These are phyloP conservation scores for Klebsormidium nitens DNA, from an alignment of 139 green algal species.

Conservation along the genomic window DNA sequence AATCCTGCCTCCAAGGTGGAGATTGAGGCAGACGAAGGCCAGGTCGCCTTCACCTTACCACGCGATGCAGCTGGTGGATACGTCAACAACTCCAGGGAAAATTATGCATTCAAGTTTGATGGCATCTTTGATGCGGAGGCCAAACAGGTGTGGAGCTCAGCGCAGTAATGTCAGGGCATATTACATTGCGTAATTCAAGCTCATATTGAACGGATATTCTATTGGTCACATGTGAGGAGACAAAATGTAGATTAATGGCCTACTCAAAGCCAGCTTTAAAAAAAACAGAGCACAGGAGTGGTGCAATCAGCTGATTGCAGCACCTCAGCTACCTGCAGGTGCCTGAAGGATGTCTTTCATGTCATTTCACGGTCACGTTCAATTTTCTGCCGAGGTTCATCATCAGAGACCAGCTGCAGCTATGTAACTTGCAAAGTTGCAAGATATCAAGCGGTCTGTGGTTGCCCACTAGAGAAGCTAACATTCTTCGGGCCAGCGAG, in stretches of 20 bases:
- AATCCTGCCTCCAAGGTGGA: not conserved
- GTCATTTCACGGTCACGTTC: no score
- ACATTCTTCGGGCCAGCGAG: no score
- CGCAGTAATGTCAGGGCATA: not conserved
- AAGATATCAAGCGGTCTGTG: no score
- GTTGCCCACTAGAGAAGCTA: no score
- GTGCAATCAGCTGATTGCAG: no score
- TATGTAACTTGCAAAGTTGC: no score
- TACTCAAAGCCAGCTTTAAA: no score
- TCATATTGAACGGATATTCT: not conserved
- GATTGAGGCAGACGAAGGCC: not conserved
- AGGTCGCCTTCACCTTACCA: conserved; percentile 3
- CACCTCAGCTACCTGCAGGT: no score
- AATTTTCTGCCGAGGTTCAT: no score
- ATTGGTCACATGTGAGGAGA: not conserved
- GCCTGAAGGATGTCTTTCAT: no score
- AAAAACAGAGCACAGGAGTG: no score
- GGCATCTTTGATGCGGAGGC: conserved; percentile 64
- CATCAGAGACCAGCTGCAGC: no score
- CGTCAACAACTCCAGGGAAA: conserved; percentile 78
- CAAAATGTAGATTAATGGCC: not conserved
- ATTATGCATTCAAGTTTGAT: conserved; percentile 74
- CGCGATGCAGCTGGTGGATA: conserved; percentile 35
- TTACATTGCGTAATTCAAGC: conserved; percentile 5
- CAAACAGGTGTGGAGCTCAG: conserved; percentile 57